Conservation (phyloP, 2,329 filamentous ascomycete genomes). For the Fusarium metavorans region DNA sequence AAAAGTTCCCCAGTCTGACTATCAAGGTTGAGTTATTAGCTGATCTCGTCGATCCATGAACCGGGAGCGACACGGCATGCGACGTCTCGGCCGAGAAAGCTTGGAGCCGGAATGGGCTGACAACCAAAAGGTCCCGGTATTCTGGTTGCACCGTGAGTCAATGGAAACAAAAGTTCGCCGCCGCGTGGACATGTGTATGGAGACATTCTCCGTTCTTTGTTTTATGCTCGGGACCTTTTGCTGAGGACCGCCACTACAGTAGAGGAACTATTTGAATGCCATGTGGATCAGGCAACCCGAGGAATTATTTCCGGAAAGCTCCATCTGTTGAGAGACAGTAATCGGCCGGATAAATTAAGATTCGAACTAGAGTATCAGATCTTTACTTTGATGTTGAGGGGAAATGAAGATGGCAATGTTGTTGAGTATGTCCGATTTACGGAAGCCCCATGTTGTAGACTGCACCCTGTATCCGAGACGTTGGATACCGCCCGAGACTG, state of each 20-base stretch:
- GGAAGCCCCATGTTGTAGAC: neutral
- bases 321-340: neutral
- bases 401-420: neutral
- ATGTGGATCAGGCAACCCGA: constrained; percentile 14
- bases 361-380: neutral
- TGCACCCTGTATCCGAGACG: constrained; percentile 7
- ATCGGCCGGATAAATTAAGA: neutral
- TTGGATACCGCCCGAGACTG: neutral
- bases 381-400: neutral
- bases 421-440: neutral
- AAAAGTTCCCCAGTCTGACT: neutral
- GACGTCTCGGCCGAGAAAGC: constrained; percentile 12
- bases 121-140: constrained; percentile 28
- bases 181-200: constrained; percentile 21
- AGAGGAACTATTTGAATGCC: neutral
- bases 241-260: neutral
- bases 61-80: neutral
- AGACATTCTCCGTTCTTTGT: constrained; percentile 15
- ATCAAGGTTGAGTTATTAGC: neutral
- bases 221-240: constrained; percentile 30
- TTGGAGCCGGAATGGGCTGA: constrained; percentile 23
- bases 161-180: constrained; percentile 36
- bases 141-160: constrained; percentile 21
- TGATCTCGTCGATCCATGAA: neutral
- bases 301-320: neutral